Evolutionary conservation across 2,329 filamentous ascomycete species (phyloP).

Genomic region (Diaporthe sp.): DNA sequence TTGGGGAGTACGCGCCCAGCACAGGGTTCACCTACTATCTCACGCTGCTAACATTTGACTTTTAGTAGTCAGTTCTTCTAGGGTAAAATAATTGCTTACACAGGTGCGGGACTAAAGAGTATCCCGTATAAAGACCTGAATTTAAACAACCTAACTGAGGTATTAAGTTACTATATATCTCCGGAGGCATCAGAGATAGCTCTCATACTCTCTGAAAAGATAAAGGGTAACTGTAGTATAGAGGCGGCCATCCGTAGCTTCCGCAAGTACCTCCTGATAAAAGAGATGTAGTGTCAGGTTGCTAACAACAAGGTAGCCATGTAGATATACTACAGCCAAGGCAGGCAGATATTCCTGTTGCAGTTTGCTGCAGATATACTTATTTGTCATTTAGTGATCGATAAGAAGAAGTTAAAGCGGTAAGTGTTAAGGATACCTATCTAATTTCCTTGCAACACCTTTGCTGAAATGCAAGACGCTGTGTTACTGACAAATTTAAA

Average conservation of each 20-base stretch:
- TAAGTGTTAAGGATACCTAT: too few species aligned
- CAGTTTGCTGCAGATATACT: not conserved
- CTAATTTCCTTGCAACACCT: rapidly evolving
- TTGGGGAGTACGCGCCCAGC: not conserved
- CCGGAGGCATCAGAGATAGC: not conserved
- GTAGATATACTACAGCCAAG: not conserved
- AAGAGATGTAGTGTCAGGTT: not conserved
- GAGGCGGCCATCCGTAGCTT: not conserved
- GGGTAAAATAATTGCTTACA: not conserved
- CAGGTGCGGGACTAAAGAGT: not conserved
- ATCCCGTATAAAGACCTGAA: not conserved
- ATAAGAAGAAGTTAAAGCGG: not conserved
- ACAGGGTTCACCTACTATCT: not conserved
- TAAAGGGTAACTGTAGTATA: not conserved
- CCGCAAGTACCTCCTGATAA: not conserved
- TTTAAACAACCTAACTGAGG: not conserved
- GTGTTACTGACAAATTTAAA: not conserved
- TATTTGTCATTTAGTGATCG: not conserved
- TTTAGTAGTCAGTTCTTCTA: not conserved
- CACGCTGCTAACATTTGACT: not conserved
- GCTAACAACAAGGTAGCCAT: not conserved
- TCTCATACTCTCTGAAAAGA: not conserved
- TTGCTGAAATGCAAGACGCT: not conserved
- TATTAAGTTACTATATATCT: not conserved
- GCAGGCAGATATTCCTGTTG: not conserved